Percentiles rank a stretch among this genome's conserved stretches.
These are phyloP conservation scores for Pleomassaria siparia DNA, from an alignment of 2,329 filamentous ascomycete genomes.

Conservation along the genomic window DNA sequence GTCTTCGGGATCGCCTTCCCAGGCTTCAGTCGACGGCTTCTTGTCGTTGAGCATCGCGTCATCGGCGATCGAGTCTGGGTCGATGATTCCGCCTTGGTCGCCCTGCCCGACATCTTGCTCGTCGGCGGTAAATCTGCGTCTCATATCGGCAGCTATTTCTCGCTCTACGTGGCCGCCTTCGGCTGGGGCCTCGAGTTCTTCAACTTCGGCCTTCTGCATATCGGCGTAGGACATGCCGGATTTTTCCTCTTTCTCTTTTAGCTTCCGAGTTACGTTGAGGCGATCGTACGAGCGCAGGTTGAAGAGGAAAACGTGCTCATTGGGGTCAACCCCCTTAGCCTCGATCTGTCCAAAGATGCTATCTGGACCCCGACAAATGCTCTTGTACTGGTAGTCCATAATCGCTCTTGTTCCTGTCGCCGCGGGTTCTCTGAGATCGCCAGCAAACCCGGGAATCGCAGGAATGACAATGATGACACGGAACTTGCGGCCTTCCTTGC, in stretches of 20 bases:
- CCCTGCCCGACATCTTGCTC: constrained; percentile 44
- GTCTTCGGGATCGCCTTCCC: constrained; percentile 71
- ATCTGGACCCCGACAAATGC: constrained; percentile 85
- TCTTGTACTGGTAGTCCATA: constrained; percentile 99
- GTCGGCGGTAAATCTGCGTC: constrained; percentile 48
- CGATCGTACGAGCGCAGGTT: constrained; percentile 92
- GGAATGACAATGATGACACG: constrained; percentile 88
- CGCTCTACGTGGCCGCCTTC: constrained; percentile 42
- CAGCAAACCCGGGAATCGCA: constrained; percentile 89
- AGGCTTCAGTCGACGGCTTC: constrained; percentile 67
- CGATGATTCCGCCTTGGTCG: constrained; percentile 46
- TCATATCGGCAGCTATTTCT: constrained; percentile 49
- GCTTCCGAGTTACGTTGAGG: constrained; percentile 75
- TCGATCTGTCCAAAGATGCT: constrained; percentile 83
- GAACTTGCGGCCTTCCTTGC: constrained; percentile 83
- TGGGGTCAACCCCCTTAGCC: constrained; percentile 73
- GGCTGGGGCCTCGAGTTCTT: constrained; percentile 71
- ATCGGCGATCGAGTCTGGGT: constrained; percentile 69
- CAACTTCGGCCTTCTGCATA: constrained; percentile 82
- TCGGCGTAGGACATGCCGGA: constrained; percentile 84
- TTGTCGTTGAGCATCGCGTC: constrained; percentile 76
- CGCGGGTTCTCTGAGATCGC: constrained; percentile 80
- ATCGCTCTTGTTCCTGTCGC: constrained; percentile 84
- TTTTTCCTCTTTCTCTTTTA: constrained; percentile 75
- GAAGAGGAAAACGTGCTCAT: constrained; percentile 86